phyloP scores from a whole-genome alignment of 257 asterid species.

The Nicotiana knightiana region DNA sequence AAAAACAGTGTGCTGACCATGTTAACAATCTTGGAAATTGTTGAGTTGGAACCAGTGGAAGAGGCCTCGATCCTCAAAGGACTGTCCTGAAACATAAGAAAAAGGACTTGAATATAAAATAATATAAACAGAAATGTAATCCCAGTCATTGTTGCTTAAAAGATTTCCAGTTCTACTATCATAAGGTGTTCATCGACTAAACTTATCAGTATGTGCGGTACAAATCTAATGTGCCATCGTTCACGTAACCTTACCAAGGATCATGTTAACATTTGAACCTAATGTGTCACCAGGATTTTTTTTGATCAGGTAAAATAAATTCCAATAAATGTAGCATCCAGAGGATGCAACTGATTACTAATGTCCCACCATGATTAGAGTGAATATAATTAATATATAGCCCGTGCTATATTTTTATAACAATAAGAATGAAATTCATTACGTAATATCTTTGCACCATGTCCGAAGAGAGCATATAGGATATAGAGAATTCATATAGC shows the following conservation, averaged over 20 bases:
- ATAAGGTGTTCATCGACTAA: not conserved
- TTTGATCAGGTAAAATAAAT: too few relatives aligned
- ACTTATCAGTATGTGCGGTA: not conserved
- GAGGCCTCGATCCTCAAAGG: constrained; percentile 84
- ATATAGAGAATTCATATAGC: not conserved
- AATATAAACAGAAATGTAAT: not conserved
- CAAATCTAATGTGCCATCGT: too few relatives aligned
- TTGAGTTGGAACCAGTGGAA: constrained; percentile 91
- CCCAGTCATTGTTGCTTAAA: not conserved
- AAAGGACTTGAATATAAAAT: constrained; percentile 19
- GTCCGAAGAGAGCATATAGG: not conserved
- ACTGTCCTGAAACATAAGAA: constrained; percentile 64
- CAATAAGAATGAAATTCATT: not conserved
- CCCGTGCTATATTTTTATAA: not conserved
- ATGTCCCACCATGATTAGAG: not conserved
- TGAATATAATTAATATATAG: not conserved
- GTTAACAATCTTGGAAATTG: constrained; percentile 86
- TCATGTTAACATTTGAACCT: not conserved
- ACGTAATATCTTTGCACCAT: not conserved
- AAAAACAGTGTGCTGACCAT: constrained; percentile 43
- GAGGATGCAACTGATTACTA: not conserved
- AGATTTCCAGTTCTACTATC: not conserved
- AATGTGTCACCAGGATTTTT: not conserved
- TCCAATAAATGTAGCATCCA: too few relatives aligned
- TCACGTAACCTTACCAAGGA: not conserved